phyloP scores from a whole-genome alignment of 163 green algal species.

The Chlorella variabilis region DNA sequence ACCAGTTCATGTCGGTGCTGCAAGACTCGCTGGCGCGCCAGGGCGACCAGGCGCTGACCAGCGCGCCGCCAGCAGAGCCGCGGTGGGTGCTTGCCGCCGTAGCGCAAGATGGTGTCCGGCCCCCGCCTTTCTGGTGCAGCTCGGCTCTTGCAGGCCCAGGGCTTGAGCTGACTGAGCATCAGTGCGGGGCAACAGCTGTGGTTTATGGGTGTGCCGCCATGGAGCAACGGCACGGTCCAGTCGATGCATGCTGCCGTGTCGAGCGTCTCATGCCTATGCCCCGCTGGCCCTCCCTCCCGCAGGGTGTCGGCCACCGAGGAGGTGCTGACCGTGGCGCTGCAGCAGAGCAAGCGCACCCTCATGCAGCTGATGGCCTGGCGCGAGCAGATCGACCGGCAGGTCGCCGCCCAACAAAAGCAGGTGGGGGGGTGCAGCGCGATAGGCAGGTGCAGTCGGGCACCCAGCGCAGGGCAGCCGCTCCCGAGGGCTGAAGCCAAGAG shows the following conservation, averaged over 20 bases:
- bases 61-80: not conserved
- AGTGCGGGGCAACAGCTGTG: too few species aligned
- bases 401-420: conserved; percentile 49
- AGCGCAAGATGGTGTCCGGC: too few species aligned
- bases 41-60: conserved; percentile 12
- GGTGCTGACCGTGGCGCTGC: conserved; percentile 30
- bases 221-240: too few species aligned
- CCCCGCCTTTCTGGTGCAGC: too few species aligned
- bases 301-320: conserved; percentile 32
- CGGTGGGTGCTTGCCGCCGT: conserved; percentile 19
- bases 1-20: conserved; percentile 33
- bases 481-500: too few species aligned
- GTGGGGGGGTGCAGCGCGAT: not conserved
- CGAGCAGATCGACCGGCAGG: conserved; percentile 42
- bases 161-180: too few species aligned
- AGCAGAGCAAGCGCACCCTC: conserved; percentile 41
- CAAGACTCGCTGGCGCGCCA: conserved; percentile 28
- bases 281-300: too few species aligned
- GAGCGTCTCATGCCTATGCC: not conserved
- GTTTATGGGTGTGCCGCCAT: too few species aligned
- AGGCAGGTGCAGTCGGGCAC: not conserved
- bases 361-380: conserved; percentile 32
- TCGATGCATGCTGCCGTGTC: too few species aligned
- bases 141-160: too few species aligned
- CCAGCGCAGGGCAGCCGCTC: too few species aligned